Conservation (phyloP, 345 rosid species). For the Citropsis articulata region DNA sequence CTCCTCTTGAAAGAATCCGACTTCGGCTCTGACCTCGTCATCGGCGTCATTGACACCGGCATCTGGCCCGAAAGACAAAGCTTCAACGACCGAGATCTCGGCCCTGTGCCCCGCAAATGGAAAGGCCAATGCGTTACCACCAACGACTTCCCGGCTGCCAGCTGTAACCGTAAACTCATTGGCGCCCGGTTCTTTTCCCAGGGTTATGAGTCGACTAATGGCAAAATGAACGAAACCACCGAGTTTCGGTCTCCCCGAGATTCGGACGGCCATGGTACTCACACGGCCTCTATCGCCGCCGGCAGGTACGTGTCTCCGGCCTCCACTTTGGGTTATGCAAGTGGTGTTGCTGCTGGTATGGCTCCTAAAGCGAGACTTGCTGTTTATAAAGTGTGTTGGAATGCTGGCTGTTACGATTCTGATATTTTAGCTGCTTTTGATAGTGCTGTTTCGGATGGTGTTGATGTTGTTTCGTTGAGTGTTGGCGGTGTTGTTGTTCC, state of each 20-base stretch:
- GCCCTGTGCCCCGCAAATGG: slow-evolving; percentile 74
- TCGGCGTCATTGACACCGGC: slow-evolving; percentile 91
- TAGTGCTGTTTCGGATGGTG: slow-evolving; percentile 75
- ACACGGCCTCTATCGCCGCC: slow-evolving; percentile 82
- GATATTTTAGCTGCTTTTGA: slow-evolving; percentile 91
- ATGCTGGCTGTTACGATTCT: slow-evolving; percentile 86
- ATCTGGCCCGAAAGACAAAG: slow-evolving; percentile 89
- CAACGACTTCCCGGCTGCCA: slow-evolving; percentile 32
- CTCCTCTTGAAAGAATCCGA: slow-evolving; percentile 67
- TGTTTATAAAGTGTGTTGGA: slow-evolving; percentile 94
- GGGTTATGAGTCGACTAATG: slow-evolving; percentile 83
- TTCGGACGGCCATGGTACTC: slow-evolving; percentile 91
- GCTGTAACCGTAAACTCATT: slow-evolving; percentile 75
- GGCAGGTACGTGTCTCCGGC: slow-evolving; percentile 80
- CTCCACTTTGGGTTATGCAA: slow-evolving; percentile 75
- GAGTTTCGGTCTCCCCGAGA: slow-evolving; percentile 82
- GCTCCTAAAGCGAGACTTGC: slow-evolving; percentile 92
- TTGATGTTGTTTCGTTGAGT: slow-evolving; percentile 80
- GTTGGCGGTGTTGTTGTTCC: slow-evolving; percentile 94
- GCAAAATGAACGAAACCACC: slow-evolving; percentile 60
- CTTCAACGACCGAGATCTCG: slow-evolving; percentile 79
- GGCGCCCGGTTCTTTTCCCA: slow-evolving; percentile 70
- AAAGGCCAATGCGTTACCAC: slow-evolving; percentile 62
- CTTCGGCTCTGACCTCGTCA: slow-evolving; percentile 91
- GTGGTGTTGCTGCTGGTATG: slow-evolving; percentile 87